These are phyloP conservation scores for Diplodia sapinea DNA, from an alignment of 2,329 filamentous ascomycete species.

Conservation along the genomic window DNA sequence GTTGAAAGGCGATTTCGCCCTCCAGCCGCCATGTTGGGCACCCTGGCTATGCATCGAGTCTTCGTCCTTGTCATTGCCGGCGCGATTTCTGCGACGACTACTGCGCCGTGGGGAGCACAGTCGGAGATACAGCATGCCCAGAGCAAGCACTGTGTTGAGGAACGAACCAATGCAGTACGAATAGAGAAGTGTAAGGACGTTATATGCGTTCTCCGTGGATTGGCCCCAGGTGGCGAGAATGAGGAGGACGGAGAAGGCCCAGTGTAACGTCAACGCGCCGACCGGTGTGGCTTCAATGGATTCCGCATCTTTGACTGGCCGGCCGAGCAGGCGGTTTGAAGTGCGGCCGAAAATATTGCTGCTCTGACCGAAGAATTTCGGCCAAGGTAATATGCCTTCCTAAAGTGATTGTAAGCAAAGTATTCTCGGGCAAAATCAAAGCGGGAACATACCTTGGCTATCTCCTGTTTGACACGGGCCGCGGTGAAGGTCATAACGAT, in stretches of 20 bases:
- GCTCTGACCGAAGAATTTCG: conserved; percentile 37
- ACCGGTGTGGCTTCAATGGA: conserved; percentile 35
- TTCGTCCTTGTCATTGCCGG: neutral
- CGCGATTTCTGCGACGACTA: neutral
- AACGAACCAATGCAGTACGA: conserved; percentile 34
- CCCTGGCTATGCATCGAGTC: neutral
- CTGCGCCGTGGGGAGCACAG: conserved; percentile 9
- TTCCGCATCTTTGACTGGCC: neutral
- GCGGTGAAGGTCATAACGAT: conserved; percentile 64
- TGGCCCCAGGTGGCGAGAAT: conserved; percentile 33
- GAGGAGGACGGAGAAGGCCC: conserved; percentile 35
- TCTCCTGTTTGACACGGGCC: conserved; percentile 64
- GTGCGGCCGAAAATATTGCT: conserved; percentile 30
- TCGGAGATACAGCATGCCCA: conserved; percentile 35
- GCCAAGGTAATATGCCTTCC: conserved; percentile 35
- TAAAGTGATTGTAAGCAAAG: neutral
- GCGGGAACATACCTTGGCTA: conserved; percentile 53
- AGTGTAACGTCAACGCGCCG: conserved; percentile 36
- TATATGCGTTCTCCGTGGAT: conserved; percentile 33
- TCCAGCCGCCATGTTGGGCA: conserved; percentile 28
- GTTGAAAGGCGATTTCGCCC: conserved; percentile 31
- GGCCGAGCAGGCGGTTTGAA: conserved; percentile 9
- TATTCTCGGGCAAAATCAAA: neutral
- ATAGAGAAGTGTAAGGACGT: conserved; percentile 34
- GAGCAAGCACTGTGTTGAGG: conserved; percentile 32